phyloP scores from a whole-genome alignment of 495 filamentous ascomycete species.

The Haplographium delicatum region DNA sequence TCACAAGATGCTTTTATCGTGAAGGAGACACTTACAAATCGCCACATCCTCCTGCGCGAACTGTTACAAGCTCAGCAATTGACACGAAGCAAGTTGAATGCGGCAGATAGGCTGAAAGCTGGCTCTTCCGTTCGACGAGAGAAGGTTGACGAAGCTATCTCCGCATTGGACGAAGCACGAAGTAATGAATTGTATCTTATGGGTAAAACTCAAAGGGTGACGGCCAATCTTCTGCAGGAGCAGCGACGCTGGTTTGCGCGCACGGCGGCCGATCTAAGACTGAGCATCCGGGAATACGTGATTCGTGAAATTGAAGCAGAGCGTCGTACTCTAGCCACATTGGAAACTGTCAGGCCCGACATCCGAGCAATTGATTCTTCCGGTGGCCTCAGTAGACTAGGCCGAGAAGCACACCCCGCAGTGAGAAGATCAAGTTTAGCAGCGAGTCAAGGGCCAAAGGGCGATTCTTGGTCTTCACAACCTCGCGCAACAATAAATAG shows the following conservation, averaged over 20 bases:
- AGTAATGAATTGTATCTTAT: constrained; percentile 70
- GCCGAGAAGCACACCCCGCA: constrained; percentile 79
- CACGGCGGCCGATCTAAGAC: constrained; percentile 73
- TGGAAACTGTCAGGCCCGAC: constrained; percentile 88
- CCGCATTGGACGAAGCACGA: constrained; percentile 78
- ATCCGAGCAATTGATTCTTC: constrained; percentile 87
- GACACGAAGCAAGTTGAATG: constrained; percentile 70
- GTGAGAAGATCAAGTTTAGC: constrained; percentile 69
- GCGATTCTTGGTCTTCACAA: constrained; percentile 95
- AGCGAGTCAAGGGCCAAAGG: constrained; percentile 87
- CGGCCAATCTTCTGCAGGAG: constrained; percentile 80
- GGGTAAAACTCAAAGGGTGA: constrained; percentile 81
- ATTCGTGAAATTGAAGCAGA: constrained; percentile 94
- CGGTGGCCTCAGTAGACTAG: constrained; percentile 82
- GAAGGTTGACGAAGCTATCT: constrained; percentile 95
- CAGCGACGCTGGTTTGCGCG: constrained; percentile 87
- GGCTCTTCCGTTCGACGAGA: constrained; percentile 78
- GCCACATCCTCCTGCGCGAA: constrained; percentile 96
- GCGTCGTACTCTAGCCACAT: constrained; percentile 81
- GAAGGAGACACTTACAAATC: constrained; percentile 97
- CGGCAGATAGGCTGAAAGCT: constrained; percentile 82
- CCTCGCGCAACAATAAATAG: constrained; percentile 72
- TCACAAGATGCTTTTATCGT: constrained; percentile 96
- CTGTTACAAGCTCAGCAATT: constrained; percentile 79
- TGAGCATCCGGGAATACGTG: constrained; percentile 84